Percentiles rank a stretch among this genome's conserved stretches.
These are phyloP conservation scores for Ambrosia hybrid DNA, from an alignment of 140 eudicot species.

Conservation along the genomic window DNA sequence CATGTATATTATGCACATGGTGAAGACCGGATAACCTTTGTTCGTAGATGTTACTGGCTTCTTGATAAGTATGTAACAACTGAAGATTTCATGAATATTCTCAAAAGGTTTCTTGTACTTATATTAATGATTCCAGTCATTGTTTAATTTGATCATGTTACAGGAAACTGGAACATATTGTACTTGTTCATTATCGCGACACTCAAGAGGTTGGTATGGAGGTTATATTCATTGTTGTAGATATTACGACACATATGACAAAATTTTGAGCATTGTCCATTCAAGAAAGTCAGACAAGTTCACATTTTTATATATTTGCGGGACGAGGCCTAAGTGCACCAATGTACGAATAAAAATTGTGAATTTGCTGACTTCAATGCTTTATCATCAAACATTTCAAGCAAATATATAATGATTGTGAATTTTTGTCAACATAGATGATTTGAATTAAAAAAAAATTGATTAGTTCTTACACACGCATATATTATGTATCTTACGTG, in stretches of 20 bases:
- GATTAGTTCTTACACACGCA: too few species aligned
- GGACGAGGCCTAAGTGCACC: too few species aligned
- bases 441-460: too few species aligned
- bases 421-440: too few species aligned
- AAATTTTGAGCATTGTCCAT: too few species aligned
- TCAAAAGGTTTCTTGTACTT: slow-evolving; percentile 5
- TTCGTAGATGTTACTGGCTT: slow-evolving; percentile 98
- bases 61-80: slow-evolving; percentile 82
- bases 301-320: too few species aligned
- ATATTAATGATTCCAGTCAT: not conserved
- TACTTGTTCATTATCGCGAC: slow-evolving; percentile 98
- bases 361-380: too few species aligned
- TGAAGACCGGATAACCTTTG: slow-evolving; percentile 77
- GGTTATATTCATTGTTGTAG: not conserved
- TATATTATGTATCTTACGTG: slow-evolving; percentile 17
- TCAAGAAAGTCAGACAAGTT: too few species aligned
- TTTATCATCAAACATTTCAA: too few species aligned
- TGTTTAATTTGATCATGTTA: slow-evolving; percentile 20
- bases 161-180: slow-evolving; percentile 91
- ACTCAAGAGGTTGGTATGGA: slow-evolving; percentile 78
- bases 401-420: too few species aligned
- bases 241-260: too few species aligned
- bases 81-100: slow-evolving; percentile 8
- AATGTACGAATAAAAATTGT: too few species aligned
- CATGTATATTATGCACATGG: slow-evolving; percentile 99